These are phyloP conservation scores for Aspergillus sp. DNA, from an alignment of 2,329 filamentous ascomycete species.

Conservation along the genomic window DNA sequence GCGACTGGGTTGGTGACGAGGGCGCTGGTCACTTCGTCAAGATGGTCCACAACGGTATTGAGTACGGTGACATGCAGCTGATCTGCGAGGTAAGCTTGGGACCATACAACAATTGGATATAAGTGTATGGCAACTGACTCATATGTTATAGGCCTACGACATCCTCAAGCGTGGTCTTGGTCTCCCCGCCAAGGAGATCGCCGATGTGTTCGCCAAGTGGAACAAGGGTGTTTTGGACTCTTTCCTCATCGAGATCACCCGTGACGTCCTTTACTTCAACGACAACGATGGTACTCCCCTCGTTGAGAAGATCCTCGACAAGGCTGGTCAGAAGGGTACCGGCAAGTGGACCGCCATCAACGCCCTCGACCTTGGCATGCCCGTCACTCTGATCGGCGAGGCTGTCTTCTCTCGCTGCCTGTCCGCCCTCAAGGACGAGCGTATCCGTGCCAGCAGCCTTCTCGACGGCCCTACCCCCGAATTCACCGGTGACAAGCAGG, in stretches of 20 bases:
- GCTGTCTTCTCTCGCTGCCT: slow-evolving; percentile 93
- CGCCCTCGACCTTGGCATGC: slow-evolving; percentile 96
- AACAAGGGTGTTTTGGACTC: slow-evolving; percentile 98
- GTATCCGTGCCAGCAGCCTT: slow-evolving; percentile 74
- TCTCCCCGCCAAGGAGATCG: slow-evolving; percentile 88
- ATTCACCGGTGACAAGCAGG: slow-evolving; percentile 86
- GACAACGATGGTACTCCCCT: slow-evolving; percentile 89
- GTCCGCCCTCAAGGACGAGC: slow-evolving; percentile 92
- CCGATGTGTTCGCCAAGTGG: slow-evolving; percentile 91
- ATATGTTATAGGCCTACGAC: slow-evolving; percentile 77
- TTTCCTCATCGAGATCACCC: slow-evolving; percentile 98
- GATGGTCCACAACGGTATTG: slow-evolving; percentile 99
- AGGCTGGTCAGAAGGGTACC: slow-evolving; percentile 98
- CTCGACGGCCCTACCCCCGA: slow-evolving; percentile 75
- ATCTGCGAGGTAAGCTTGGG: slow-evolving; percentile 81
- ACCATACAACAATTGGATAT: not conserved
- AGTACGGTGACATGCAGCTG: slow-evolving; percentile 99
- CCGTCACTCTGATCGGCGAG: slow-evolving; percentile 96
- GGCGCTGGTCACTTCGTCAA: slow-evolving; percentile 99
- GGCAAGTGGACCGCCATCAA: slow-evolving; percentile 99
- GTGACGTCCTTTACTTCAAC: slow-evolving; percentile 97
- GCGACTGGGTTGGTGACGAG: slow-evolving; percentile 99
- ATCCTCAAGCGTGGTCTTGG: slow-evolving; percentile 99
- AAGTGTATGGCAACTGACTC: not conserved
- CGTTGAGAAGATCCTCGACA: slow-evolving; percentile 98